These are phyloP conservation scores for Histomonas meleagridis DNA, from an alignment of 208 protist species.

Conservation along the genomic window DNA sequence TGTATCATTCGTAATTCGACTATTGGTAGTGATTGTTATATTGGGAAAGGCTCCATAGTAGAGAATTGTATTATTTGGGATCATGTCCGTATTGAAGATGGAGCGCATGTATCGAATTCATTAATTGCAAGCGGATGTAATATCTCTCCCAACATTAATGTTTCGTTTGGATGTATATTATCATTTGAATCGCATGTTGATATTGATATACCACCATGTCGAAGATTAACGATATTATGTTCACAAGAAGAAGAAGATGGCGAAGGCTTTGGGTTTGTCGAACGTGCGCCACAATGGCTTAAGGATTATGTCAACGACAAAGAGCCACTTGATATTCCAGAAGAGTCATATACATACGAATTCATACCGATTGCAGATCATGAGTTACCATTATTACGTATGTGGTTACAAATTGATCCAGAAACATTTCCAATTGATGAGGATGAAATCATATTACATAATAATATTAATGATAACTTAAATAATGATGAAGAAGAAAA, in stretches of 20 bases:
- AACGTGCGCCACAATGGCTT: not conserved
- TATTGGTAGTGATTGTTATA: not conserved
- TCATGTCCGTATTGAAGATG: not conserved
- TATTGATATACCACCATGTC: not conserved
- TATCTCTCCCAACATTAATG: not conserved
- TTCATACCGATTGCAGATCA: not conserved
- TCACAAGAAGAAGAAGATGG: not conserved
- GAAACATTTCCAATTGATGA: not conserved
- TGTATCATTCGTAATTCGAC: not conserved
- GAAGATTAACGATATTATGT: not conserved
- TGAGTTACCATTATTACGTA: not conserved
- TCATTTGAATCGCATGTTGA: not conserved
- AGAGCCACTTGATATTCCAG: not conserved
- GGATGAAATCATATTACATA: not conserved
- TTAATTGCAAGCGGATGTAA: not conserved
- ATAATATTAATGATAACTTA: not conserved
- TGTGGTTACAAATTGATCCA: not conserved
- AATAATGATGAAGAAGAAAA: not conserved
- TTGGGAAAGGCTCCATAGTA: not conserved
- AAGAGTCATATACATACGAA: not conserved
- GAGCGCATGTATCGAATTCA: not conserved
- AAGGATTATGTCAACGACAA: not conserved
- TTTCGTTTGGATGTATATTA: not conserved
- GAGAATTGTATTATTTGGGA: not conserved
- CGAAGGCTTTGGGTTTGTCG: not conserved